These are phyloP conservation scores for Scheffersomyces segobiensis DNA, from an alignment of 1,139 yeast genomes.

Conservation along the genomic window DNA sequence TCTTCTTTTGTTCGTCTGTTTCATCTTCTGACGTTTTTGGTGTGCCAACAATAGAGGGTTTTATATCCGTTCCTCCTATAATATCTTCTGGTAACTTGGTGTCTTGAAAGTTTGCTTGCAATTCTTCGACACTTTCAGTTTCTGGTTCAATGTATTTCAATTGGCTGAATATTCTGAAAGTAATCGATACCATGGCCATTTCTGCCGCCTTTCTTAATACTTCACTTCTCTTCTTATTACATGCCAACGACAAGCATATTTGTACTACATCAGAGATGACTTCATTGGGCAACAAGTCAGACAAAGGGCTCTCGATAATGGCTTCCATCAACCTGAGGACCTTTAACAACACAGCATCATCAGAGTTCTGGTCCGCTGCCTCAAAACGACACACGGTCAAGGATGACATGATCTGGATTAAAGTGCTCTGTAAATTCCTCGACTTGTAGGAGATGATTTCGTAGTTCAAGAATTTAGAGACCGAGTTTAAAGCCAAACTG, in stretches of 20 bases:
- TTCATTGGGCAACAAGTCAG: slow-evolving; percentile 71
- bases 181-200: slow-evolving; percentile 71
- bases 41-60: slow-evolving; percentile 10
- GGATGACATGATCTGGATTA: slow-evolving; percentile 68
- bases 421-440: slow-evolving; percentile 47
- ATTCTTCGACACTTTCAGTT: slow-evolving; percentile 22
- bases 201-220: slow-evolving; percentile 89
- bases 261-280: slow-evolving; percentile 87
- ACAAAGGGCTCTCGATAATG: slow-evolving; percentile 64
- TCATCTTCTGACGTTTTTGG: slow-evolving; percentile 10
- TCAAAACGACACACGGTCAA: slow-evolving; percentile 94
- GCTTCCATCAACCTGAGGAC: slow-evolving; percentile 75
- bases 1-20: neutral
- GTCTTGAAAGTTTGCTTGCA: slow-evolving; percentile 36
- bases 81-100: slow-evolving; percentile 41
- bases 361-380: slow-evolving; percentile 90
- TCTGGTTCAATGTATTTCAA: slow-evolving; percentile 60
- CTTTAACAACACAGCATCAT: slow-evolving; percentile 85
- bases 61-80: slow-evolving; percentile 37
- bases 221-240: slow-evolving; percentile 90
- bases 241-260: slow-evolving; percentile 88
- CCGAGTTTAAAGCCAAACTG: slow-evolving; percentile 72
- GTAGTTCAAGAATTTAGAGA: slow-evolving; percentile 70
- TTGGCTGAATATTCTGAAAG: slow-evolving; percentile 66
- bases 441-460: slow-evolving; percentile 50